Percentiles rank a stretch among this genome's conserved stretches.
These are phyloP conservation scores for Gossypioides kirkii DNA, from an alignment of 345 rosid species.

Conservation along the genomic window DNA sequence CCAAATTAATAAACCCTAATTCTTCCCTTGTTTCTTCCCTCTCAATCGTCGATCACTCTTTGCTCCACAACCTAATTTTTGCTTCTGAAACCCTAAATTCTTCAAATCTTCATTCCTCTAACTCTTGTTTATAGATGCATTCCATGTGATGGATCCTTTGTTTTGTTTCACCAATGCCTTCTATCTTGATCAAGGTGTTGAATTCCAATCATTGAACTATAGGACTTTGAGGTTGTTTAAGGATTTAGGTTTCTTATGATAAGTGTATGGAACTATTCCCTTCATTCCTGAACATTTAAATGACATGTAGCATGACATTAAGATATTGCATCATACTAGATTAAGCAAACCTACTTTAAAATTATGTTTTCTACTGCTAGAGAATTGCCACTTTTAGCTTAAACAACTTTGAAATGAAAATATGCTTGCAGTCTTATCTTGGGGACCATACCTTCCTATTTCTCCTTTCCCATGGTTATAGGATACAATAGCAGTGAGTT, in stretches of 20 bases:
- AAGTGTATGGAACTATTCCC: no score
- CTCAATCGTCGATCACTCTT: no score
- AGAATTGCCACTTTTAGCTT: background rate
- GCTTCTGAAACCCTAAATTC: no score
- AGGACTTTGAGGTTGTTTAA: background rate
- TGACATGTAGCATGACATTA: background rate
- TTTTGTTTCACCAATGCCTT: background rate
- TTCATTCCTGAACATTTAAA: background rate
- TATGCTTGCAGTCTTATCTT: background rate
- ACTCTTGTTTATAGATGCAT: constrained; percentile 3
- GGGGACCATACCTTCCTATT: background rate
- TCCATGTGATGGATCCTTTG: background rate
- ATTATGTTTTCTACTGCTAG: background rate
- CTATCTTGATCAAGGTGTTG: background rate
- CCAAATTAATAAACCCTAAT: no score
- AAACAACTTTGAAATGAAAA: background rate
- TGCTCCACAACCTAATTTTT: no score
- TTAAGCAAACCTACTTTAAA: background rate
- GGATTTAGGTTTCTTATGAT: no score
- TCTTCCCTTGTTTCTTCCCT: no score
- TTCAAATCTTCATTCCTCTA: no score
- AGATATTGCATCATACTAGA: background rate
- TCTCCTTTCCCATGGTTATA: background rate
- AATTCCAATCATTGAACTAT: background rate
- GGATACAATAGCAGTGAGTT: constrained; percentile 7